Conservation (phyloP, 441 rosid genomes). For the Viola pubescens region DNA sequence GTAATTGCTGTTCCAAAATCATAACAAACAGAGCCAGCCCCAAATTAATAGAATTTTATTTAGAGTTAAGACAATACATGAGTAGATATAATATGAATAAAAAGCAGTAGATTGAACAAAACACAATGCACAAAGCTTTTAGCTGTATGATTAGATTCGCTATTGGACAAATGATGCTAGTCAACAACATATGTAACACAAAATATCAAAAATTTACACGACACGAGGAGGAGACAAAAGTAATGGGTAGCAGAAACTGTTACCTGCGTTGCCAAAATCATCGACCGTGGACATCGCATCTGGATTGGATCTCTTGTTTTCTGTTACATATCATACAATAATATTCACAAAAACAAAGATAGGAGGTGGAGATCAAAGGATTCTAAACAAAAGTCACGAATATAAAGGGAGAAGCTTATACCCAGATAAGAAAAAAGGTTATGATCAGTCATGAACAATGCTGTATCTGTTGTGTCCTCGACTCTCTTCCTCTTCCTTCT, state of each 20-base stretch:
- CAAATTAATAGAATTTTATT: too few relatives aligned
- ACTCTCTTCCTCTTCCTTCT: constrained; percentile 71
- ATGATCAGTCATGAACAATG: constrained; percentile 53
- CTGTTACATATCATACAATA: constrained; percentile 34
- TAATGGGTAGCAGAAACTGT: neutral
- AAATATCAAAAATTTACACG: neutral
- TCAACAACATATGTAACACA: neutral
- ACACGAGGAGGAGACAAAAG: neutral
- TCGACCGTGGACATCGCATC: constrained; percentile 52
- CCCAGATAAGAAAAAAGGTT: constrained; percentile 67
- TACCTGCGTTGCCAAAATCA: constrained; percentile 52
- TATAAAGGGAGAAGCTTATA: constrained; percentile 26
- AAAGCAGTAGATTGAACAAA: neutral
- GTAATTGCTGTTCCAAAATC: constrained; percentile 26
- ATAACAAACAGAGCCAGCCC: constrained; percentile 5
- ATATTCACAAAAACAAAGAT: neutral
- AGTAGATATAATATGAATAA: neutral
- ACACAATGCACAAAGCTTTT: neutral
- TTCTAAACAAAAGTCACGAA: constrained; percentile 10
- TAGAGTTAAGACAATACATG: neutral
- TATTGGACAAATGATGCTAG: neutral
- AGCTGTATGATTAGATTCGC: neutral
- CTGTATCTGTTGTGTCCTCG: constrained; percentile 47
- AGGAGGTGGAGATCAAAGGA: constrained; percentile 8
- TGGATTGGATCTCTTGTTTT: constrained; percentile 47